Evolutionary conservation across 2,329 filamentous ascomycete species (phyloP), one percentile per base, ranked within the genome.

Genomic region (Epichloe typhina): DNA sequence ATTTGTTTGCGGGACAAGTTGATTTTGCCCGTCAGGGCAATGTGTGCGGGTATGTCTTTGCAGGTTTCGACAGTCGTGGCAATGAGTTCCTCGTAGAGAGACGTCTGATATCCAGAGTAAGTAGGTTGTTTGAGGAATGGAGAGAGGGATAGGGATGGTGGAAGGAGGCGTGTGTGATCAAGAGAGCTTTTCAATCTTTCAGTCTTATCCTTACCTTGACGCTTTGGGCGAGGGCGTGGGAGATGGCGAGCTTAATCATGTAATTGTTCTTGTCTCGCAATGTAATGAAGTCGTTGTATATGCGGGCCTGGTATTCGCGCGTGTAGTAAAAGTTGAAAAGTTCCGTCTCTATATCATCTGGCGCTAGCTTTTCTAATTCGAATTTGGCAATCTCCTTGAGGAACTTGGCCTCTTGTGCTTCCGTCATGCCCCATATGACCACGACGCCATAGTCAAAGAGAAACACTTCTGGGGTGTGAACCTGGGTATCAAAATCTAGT

Each of bases 291-390:
- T 98, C 93, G 68, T 98, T 98, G 77, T 98, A 98, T 66, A 98
- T 98, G 48, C 93, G 84, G 21, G 93, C 88, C 69, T 98, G 94
- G 66, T 98, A 98, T 64, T 97, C 91, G 61, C 86, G 80, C 3
- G 93, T 97, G 71, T 98, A 97, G 73, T 98, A 98, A 67, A 97
- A 98, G 66, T 98, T 98, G 76, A 98, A 98, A 62, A 91, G 88
- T 67, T 98, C 93, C 45, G 89, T 88, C 70, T 98, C 91, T 33
- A 95, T 83, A 59, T 95, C 88, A 62, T 95, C 90, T 11, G 84
- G 80, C 26, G 82, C 82, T 46, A 97, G 76, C 66, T 95, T 95
- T 64, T 95, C 91, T 40, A 82, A 79, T 66, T 96, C 93, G 59
- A 97, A 98, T 62, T 93, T 95, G 51, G 88, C 81, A 54, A 98